Evolutionary conservation across 2,329 filamentous ascomycete species (phyloP).

Genomic region (Colletotrichum limetticola): DNA sequence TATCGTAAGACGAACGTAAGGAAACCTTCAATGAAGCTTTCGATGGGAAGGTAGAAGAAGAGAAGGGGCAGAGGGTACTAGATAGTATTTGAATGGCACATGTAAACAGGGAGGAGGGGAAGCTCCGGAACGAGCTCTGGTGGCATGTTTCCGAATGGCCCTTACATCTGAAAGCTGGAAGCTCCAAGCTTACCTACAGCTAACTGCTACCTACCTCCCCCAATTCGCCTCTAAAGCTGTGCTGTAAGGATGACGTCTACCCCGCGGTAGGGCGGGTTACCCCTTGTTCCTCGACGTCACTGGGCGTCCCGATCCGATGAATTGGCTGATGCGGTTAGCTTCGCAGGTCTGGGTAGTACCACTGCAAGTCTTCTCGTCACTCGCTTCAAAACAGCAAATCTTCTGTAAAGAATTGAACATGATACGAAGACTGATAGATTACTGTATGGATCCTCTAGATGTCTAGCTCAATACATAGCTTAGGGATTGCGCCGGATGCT

Average conservation of each 20-base stretch:
- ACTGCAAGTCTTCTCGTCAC: background rate
- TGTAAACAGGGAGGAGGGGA: background rate
- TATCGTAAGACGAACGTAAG: background rate
- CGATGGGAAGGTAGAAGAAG: background rate
- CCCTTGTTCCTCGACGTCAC: slow-evolving; percentile 26
- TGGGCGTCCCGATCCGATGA: background rate
- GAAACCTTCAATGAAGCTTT: background rate
- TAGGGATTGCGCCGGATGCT: background rate
- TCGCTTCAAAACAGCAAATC: too few relatives aligned
- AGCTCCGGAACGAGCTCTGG: background rate
- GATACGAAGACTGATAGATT: too few relatives aligned
- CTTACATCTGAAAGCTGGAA: background rate
- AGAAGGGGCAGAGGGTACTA: background rate
- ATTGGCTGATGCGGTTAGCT: background rate
- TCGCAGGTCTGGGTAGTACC: background rate
- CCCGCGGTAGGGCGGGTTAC: background rate
- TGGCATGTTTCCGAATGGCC: background rate
- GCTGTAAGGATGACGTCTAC: slow-evolving; percentile 32
- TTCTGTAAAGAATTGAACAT: too few relatives aligned
- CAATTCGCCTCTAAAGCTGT: background rate
- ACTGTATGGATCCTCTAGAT: too few relatives aligned
- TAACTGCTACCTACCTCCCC: background rate
- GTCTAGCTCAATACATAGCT: too few relatives aligned
- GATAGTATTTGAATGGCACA: background rate
- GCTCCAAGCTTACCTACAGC: background rate